These are phyloP conservation scores for Moesziomyces parantarcticus DNA, from an alignment of 1,284 basidiomycete species.

Conservation along the genomic window DNA sequence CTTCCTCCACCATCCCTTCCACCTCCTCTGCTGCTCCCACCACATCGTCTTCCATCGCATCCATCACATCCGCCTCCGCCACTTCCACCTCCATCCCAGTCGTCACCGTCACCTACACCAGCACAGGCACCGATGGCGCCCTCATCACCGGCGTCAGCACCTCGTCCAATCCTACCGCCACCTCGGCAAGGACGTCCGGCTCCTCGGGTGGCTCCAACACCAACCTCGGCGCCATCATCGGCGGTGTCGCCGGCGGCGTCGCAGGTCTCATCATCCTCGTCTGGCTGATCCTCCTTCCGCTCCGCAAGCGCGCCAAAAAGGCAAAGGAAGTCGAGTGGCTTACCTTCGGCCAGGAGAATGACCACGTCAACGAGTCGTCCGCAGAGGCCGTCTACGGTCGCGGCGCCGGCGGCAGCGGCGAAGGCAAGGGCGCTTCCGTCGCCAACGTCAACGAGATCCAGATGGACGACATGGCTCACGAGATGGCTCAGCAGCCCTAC, in stretches of 20 bases:
- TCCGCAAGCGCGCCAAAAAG: constrained; percentile 47
- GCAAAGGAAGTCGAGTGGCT: constrained; percentile 58
- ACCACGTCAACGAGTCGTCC: constrained; percentile 51
- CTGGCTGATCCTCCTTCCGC: constrained; percentile 52
- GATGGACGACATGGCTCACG: constrained; percentile 46
- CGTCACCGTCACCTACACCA: constrained; percentile 39
- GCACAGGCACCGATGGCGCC: constrained; percentile 21
- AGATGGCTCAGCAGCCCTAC: constrained; percentile 45
- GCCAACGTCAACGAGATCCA: constrained; percentile 51
- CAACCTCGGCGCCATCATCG: constrained; percentile 57
- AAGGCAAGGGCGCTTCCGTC: constrained; percentile 39
- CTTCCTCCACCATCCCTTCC: constrained; percentile 15
- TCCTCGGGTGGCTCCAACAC: constrained; percentile 21
- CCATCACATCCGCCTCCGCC: constrained; percentile 7
- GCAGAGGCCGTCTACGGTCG: constrained; percentile 52
- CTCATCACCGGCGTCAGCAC: constrained; percentile 31
- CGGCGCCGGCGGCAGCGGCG: constrained; percentile 20
- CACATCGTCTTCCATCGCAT: constrained; percentile 5
- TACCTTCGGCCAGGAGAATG: constrained; percentile 53
- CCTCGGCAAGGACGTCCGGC: constrained; percentile 4
- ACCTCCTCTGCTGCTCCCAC: constrained; percentile 8
- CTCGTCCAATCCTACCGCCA: constrained; percentile 23
- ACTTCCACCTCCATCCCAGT: constrained; percentile 23
- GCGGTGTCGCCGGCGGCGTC: constrained; percentile 54
- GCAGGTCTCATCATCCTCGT: constrained; percentile 50